Conservation (phyloP, 805 yeast genomes). For the Spathaspora hagerdaliae region DNA sequence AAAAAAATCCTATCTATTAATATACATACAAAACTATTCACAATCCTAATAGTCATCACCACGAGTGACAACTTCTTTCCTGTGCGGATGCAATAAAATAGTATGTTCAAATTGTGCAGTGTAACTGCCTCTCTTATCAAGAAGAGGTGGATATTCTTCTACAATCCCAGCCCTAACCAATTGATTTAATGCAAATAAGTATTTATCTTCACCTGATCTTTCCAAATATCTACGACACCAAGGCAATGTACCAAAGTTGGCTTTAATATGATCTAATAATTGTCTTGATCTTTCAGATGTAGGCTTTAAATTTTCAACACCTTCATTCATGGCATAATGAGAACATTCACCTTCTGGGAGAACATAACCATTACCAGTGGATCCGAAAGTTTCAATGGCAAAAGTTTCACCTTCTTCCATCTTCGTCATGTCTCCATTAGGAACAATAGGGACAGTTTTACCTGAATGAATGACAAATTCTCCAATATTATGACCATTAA, state of each 20-base stretch:
- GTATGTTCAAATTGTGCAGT: conserved; percentile 98
- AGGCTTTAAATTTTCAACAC: conserved; percentile 34
- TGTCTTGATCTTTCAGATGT: conserved; percentile 67
- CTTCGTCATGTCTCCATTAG: conserved; percentile 89
- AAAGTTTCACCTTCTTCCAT: conserved; percentile 99
- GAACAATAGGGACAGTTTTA: conserved; percentile 93
- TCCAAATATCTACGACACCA: conserved; percentile 96
- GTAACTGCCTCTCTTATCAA: conserved; percentile 77
- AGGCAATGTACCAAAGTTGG: conserved; percentile 89
- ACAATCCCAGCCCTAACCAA: conserved; percentile 85
- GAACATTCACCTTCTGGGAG: conserved; percentile 86
- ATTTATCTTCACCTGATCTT: conserved; percentile 86
- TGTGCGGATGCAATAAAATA: conserved; percentile 79
- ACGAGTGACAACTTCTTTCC: conserved; percentile 89
- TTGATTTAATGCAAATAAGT: conserved; percentile 78
- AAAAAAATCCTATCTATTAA: too few species aligned
- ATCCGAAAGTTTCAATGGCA: conserved; percentile 97
- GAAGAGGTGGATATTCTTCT: conserved; percentile 90
- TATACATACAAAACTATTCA: neutral
- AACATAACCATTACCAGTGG: conserved; percentile 94
- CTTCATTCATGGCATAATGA: conserved; percentile 73
- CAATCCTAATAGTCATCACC: conserved; percentile 79
- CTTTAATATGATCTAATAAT: conserved; percentile 65
- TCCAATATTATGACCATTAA: conserved; percentile 91
- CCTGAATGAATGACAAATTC: conserved; percentile 89